phyloP scores from a whole-genome alignment of 768 basidiomycete genomes.

The Panellus pusillus region DNA sequence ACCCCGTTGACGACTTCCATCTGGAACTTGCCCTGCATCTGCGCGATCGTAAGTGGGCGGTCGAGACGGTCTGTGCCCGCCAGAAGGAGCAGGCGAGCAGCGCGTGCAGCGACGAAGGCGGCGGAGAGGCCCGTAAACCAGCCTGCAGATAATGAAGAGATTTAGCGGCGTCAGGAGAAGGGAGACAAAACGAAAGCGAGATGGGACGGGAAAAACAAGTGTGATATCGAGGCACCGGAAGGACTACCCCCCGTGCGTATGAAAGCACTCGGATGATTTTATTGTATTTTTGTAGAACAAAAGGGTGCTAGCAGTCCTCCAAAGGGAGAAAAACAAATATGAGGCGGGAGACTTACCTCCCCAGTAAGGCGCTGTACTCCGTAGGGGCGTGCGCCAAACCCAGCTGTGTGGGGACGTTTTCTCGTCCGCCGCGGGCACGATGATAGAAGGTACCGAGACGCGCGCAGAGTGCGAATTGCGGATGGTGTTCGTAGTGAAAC shows the following conservation, averaged over 20 bases:
- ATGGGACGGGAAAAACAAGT: neutral
- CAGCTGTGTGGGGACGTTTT: constrained; percentile 39
- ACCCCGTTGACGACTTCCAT: constrained; percentile 83
- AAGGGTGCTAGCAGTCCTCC: neutral
- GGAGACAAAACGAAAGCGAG: neutral
- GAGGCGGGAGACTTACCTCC: constrained; percentile 49
- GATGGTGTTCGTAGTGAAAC: constrained; percentile 64
- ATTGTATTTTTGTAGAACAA: no score
- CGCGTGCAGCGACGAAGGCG: constrained; percentile 73
- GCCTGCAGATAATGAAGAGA: constrained; percentile 42
- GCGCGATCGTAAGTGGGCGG: constrained; percentile 91
- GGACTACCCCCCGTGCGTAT: no score
- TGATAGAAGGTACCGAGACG: constrained; percentile 81
- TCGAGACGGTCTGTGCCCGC: constrained; percentile 94
- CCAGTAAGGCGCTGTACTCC: constrained; percentile 90
- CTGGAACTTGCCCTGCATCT: constrained; percentile 96
- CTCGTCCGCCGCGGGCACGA: constrained; percentile 45
- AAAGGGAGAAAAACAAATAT: neutral
- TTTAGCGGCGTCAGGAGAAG: neutral
- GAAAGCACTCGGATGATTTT: no score
- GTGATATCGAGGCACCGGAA: no score
- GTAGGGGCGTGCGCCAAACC: constrained; percentile 83
- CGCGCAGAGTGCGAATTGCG: constrained; percentile 81
- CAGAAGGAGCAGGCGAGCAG: constrained; percentile 85
- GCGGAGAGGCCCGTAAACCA: constrained; percentile 88